Conservation (phyloP, 2,329 filamentous ascomycete species). For the Penicillium sp. region DNA sequence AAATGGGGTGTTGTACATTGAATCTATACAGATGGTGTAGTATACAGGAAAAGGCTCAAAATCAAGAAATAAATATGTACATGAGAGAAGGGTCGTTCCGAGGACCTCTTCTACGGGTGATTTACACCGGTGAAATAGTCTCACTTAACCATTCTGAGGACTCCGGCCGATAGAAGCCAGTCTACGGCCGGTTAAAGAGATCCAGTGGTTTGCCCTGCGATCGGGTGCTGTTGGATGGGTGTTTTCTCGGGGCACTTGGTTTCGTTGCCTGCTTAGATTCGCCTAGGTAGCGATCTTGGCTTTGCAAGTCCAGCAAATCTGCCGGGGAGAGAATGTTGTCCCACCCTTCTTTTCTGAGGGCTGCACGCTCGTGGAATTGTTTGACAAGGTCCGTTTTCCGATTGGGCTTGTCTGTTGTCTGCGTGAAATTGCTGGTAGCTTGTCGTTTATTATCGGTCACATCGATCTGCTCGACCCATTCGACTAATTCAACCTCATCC, state of each 20-base stretch:
- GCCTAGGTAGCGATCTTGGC: background rate
- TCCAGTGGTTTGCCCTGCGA: background rate
- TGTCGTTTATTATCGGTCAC: background rate
- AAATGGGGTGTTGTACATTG: conserved; percentile 2
- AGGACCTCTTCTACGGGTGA: background rate
- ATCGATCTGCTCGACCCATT: background rate
- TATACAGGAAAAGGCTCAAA: background rate
- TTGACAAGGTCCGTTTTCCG: background rate
- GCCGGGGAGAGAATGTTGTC: background rate
- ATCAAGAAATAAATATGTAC: background rate
- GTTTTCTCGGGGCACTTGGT: background rate
- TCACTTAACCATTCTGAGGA: background rate
- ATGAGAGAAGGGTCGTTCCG: background rate
- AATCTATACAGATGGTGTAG: background rate
- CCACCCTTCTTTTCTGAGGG: background rate
- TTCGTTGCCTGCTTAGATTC: background rate
- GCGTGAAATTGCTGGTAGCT: background rate
- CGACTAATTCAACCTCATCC: background rate
- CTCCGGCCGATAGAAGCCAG: background rate
- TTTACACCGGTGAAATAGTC: background rate
- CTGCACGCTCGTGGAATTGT: background rate
- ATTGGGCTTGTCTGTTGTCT: background rate
- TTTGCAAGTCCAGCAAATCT: background rate
- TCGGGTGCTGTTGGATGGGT: background rate
- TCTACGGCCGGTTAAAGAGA: background rate